Conservation (phyloP, 2,329 filamentous ascomycete species). For the Macrophomina tecta region DNA sequence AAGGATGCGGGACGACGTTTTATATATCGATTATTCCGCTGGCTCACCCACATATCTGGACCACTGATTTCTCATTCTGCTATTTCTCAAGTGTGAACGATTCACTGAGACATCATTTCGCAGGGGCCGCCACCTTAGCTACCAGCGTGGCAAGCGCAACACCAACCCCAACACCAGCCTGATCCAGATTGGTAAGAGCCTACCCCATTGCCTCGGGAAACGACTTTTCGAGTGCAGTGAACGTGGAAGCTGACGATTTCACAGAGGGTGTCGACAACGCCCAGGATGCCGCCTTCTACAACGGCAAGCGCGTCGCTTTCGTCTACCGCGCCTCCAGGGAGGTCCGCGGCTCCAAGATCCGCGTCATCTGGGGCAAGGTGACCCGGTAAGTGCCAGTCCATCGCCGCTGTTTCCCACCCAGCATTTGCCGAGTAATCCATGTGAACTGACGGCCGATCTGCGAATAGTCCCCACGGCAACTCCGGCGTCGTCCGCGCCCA, state of each 20-base stretch:
- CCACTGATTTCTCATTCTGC: background rate
- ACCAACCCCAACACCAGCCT: conserved; percentile 69
- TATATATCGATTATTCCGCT: too few relatives aligned
- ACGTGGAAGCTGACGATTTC: background rate
- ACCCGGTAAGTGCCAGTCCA: conserved; percentile 59
- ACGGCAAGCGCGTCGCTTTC: conserved; percentile 96
- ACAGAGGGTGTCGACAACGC: conserved; percentile 75
- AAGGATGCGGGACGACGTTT: too few relatives aligned
- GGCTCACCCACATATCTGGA: background rate
- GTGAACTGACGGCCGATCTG: conserved; percentile 42
- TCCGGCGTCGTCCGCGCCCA: conserved; percentile 94
- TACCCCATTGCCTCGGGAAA: background rate
- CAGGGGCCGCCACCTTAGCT: conserved; percentile 95
- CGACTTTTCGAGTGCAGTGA: too few relatives aligned
- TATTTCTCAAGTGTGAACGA: background rate
- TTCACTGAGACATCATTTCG: conserved; percentile 14
- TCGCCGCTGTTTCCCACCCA: background rate
- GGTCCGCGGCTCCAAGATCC: conserved; percentile 94
- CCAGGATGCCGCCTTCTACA: conserved; percentile 90
- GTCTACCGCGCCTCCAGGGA: conserved; percentile 94
- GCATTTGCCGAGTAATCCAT: background rate
- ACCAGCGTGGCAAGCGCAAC: conserved; percentile 81
- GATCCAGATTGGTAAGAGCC: conserved; percentile 84
- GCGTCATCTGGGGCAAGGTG: conserved; percentile 96
- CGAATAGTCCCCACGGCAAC: conserved; percentile 65